Evolutionary conservation across 352 stramenopile species (phyloP).

Genomic region (Globisporangium paroecandrum): DNA sequence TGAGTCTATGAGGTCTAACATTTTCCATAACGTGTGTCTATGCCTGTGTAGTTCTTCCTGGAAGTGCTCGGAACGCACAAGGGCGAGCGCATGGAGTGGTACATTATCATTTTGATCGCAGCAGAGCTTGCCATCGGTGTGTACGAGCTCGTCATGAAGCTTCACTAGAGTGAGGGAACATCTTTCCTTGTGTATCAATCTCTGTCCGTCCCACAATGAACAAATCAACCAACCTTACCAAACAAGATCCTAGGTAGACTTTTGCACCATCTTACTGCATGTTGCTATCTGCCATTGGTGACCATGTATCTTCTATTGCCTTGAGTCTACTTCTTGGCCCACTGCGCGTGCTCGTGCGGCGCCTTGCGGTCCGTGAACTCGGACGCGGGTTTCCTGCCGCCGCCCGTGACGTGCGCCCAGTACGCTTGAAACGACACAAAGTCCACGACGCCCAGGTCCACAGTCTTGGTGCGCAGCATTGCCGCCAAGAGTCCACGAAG

Average conservation of each 20-base stretch:
- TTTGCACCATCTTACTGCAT: not conserved
- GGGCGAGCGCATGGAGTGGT: slow-evolving; percentile 93
- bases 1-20: slow-evolving; percentile 9
- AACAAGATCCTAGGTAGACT: slow-evolving; percentile 6
- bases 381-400: slow-evolving; percentile 58
- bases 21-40: slow-evolving; percentile 4
- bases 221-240: not conserved
- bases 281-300: not conserved
- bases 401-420: slow-evolving; percentile 73
- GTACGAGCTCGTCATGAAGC: slow-evolving; percentile 78
- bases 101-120: slow-evolving; percentile 97
- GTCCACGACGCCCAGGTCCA: slow-evolving; percentile 65
- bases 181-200: not conserved
- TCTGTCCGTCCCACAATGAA: not conserved
- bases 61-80: slow-evolving; percentile 97
- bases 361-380: slow-evolving; percentile 83
- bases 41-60: slow-evolving; percentile 90
- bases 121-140: slow-evolving; percentile 92
- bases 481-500: slow-evolving; percentile 59
- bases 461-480: slow-evolving; percentile 78
- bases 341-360: slow-evolving; percentile 82
- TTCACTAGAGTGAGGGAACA: slow-evolving; percentile 30
- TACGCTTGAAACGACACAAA: slow-evolving; percentile 83
- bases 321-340: slow-evolving; percentile 35
- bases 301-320: not conserved